phyloP scores from a whole-genome alignment of 257 asterid species.

The Hygrophila difformis region DNA sequence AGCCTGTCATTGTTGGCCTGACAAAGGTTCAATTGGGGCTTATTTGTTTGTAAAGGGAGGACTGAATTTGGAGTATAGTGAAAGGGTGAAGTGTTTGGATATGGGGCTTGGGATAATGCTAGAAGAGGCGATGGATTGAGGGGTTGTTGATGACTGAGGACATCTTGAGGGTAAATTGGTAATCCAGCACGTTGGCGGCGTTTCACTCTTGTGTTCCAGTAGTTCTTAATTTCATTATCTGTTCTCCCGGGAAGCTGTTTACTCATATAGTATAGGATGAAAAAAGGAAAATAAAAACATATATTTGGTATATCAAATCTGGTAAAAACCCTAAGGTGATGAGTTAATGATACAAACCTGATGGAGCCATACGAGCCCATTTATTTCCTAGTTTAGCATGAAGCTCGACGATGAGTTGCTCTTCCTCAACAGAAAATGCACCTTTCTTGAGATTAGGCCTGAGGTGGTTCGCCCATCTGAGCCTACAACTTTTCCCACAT shows the following conservation, averaged over 20 bases:
- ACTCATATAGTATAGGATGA: too few relatives aligned
- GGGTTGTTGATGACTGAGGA: slow-evolving; percentile 2
- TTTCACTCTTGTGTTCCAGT: slow-evolving; percentile 70
- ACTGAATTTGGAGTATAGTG: slow-evolving; percentile 16
- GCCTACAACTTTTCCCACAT: slow-evolving; percentile 53
- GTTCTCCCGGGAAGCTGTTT: slow-evolving; percentile 61
- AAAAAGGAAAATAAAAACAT: too few relatives aligned
- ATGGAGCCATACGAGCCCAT: slow-evolving; percentile 58
- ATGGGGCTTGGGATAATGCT: slow-evolving; percentile 13
- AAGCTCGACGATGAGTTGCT: slow-evolving; percentile 37
- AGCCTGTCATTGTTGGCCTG: slow-evolving; percentile 25
- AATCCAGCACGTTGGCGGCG: slow-evolving; percentile 57
- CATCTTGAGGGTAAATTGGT: slow-evolving; percentile 47
- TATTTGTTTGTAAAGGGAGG: slow-evolving; percentile 11
- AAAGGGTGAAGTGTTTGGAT: slow-evolving; percentile 17
- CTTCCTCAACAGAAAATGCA: slow-evolving; percentile 39
- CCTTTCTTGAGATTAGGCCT: slow-evolving; percentile 58
- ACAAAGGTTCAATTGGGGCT: slow-evolving; percentile 17
- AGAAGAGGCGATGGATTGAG: slow-evolving; percentile 19
- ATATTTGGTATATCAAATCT: too few relatives aligned
- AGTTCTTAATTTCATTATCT: too few relatives aligned
- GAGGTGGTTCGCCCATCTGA: slow-evolving; percentile 49
- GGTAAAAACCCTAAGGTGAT: too few relatives aligned
- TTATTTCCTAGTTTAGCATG: slow-evolving; percentile 45
- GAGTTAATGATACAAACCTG: slow-evolving; percentile 19